Base-by-base conservation (phyloP, 2,329 filamentous ascomycete genomes). In the Dichotomopilus funicola region DNA sequence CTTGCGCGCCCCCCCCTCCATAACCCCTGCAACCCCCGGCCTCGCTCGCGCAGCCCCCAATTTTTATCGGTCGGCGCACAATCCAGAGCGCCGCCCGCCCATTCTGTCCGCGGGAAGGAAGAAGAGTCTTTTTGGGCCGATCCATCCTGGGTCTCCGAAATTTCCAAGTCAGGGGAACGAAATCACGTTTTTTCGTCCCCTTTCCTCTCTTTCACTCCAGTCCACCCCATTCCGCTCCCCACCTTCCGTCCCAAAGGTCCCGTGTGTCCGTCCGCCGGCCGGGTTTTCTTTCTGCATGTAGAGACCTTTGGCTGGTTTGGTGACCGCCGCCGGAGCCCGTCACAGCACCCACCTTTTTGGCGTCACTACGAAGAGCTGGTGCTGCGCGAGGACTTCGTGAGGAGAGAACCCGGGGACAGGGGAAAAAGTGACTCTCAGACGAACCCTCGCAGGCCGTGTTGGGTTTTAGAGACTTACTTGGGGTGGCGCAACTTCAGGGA, bases 351-450 rank as follows among this genome's bases (percentile, higher is more conserved):
- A 57, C 60, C 62, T 41, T 58, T 60, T 61, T 51, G 62, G 63
- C 61, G 62, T 59, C 54, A 57, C 61, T 57, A 59, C 56, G 13
- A 61, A 55, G 59, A 64, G 57, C 54, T 53, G 55, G 57, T 59
- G 56, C 55, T 58, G 58, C 58, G 55, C 59, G 53, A 51, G 41
- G 31, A 41, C 38, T 10, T 47, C 27, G 45, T 31, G 40, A 55
- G 54, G 42, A 51, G 33, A 45, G n/a, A 27, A 31, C 19, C 12
- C 33, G 33, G 33, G 41, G 40, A n/a, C 6, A 6, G 40, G 40
- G 13, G 13, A 54, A 44, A 44, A 52, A 42, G 53, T 44, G 37
- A 49, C 11, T 27, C 40, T 46, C 33, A 42, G n/a, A 19, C 49
- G 38, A 49, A 43, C n/a, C 6, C 7, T 45, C n/a, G 12, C 56